phyloP scores from a whole-genome alignment of 2,329 filamentous ascomycete species.

The Rutstroemia sp. region DNA sequence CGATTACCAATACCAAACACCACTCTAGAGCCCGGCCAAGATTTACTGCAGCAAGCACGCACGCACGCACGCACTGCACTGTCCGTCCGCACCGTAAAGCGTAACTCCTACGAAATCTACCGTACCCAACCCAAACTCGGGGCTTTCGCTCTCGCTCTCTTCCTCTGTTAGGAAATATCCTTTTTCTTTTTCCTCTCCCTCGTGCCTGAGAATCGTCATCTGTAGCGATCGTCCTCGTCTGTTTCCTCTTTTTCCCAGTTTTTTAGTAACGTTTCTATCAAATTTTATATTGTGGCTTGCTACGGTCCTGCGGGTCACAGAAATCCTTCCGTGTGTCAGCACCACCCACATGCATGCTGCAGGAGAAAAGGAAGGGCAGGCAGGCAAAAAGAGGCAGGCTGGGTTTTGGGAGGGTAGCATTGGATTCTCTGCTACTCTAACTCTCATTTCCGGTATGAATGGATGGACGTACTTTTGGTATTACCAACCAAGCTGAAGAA shows the following conservation, averaged over 20 bases:
- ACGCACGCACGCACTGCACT: no score
- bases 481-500: background rate
- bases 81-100: no score
- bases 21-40: no score
- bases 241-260: background rate
- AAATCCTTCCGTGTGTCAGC: constrained; percentile 10
- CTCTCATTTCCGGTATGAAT: background rate
- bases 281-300: constrained; percentile 11
- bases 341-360: constrained; percentile 7
- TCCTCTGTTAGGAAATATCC: background rate
- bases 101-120: no score
- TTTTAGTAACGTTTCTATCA: constrained; percentile 5
- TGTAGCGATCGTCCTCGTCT: background rate
- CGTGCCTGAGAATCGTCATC: background rate
- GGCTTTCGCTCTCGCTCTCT: background rate
- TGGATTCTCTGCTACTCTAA: no score
- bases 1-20: no score
- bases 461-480: background rate
- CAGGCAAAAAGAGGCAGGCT: background rate
- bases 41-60: no score
- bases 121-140: no score
- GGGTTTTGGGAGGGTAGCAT: background rate
- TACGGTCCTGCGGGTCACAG: constrained; percentile 9
- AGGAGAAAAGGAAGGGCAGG: constrained; percentile 4
- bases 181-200: background rate